Conservation (phyloP, 75 land plant species). For the Pinus taeda region DNA sequence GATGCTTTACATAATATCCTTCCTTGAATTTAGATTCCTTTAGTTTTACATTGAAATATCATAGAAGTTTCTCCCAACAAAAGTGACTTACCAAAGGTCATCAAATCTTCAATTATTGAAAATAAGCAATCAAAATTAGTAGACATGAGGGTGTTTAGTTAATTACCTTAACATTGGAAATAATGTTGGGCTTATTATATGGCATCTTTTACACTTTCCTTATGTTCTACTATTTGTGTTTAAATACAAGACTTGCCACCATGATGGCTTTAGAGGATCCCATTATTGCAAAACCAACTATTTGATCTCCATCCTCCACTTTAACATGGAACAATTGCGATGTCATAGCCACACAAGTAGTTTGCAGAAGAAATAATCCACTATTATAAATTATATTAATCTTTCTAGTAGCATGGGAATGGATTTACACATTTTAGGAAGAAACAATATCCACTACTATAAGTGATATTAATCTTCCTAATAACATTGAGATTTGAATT, state of each 20-base stretch:
- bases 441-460: no score
- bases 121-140: not conserved
- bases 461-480: no score
- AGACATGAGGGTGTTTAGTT: not conserved
- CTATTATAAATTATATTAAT: no score
- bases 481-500: no score
- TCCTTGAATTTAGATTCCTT: conserved; percentile 27
- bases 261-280: conserved; percentile 55
- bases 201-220: conserved; percentile 41
- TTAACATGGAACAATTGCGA: no score
- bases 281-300: not conserved
- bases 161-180: conserved; percentile 40
- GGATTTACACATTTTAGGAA: no score
- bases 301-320: no score
- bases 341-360: no score
- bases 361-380: no score
- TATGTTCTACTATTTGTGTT: conserved; percentile 42
- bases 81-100: not conserved
- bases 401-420: no score
- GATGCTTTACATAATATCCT: conserved; percentile 45
- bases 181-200: conserved; percentile 39
- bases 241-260: conserved; percentile 46
- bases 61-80: conserved; percentile 34
- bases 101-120: not conserved
- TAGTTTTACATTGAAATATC: conserved; percentile 40